phyloP scores from a whole-genome alignment of 2,329 filamentous ascomycete species.

The Trichoderma semiorbis region DNA sequence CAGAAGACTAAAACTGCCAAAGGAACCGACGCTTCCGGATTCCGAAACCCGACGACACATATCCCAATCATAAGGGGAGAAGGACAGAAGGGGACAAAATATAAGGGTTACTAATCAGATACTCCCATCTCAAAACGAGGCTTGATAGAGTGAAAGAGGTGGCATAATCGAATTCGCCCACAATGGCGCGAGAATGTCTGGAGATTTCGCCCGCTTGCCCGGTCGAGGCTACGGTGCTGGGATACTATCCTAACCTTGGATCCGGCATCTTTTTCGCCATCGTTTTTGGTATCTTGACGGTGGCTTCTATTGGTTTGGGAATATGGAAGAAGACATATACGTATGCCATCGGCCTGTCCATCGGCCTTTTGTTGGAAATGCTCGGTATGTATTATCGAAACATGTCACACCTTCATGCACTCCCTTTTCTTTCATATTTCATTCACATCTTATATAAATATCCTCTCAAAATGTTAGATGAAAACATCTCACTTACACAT shows the following conservation, averaged over 20 bases:
- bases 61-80: neutral
- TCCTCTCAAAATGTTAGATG: neutral
- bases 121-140: neutral
- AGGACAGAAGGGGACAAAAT: neutral
- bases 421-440: neutral
- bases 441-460: neutral
- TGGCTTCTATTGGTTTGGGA: slow-evolving; percentile 43
- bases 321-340: slow-evolving; percentile 53
- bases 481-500: neutral
- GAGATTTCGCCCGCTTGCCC: slow-evolving; percentile 44
- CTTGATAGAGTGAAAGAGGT: neutral
- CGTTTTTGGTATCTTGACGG: slow-evolving; percentile 44
- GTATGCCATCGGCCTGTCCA: slow-evolving; percentile 47
- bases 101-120: neutral
- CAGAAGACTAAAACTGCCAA: neutral
- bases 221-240: slow-evolving; percentile 50
- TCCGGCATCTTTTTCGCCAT: slow-evolving; percentile 53
- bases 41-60: slow-evolving; percentile 1
- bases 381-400: slow-evolving; percentile 38
- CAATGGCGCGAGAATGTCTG: slow-evolving; percentile 24
- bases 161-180: neutral
- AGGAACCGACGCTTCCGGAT: slow-evolving; percentile 5
- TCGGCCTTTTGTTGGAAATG: slow-evolving; percentile 50
- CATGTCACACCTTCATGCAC: neutral
- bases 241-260: slow-evolving; percentile 55